Base-by-base conservation (phyloP, 805 yeast genomes). In the Osmozyma mogii region DNA sequence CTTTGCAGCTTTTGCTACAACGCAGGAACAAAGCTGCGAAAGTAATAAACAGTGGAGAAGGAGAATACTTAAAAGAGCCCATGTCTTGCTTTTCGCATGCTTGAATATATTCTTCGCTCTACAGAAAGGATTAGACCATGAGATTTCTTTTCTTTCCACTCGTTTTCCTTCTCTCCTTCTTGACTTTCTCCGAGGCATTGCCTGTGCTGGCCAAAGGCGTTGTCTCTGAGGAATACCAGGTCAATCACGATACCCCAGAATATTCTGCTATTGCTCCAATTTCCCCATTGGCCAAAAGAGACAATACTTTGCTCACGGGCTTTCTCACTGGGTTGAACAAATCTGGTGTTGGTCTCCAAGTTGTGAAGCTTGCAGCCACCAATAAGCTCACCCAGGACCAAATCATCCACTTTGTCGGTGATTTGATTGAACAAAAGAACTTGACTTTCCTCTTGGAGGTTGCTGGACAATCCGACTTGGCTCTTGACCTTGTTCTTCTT, bases 401-500 rank as follows among this genome's bases (percentile, higher is more conserved):
- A 17, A 41, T 49, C 17, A 47, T 43, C 14, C 34, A 40, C 17
- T 52, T 47, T 17, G 42, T 47, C 31, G 54, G 41, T 20, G 44
- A 36, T 8, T 48, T 51, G 27, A 31, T 54, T 18, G 36, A 47
- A 24, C 24, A 40, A 8, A 43, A 39, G 22, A 45, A 50, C 30
- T 44, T 52, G 28, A 32, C 43, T 2, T 40, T 38, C 27, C 32
- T 54, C 15, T 39, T 54, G 24, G 22, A 20, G 15, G 43, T 52
- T 4, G 51, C 50, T 15, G 56, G 50, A 25, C 34, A 45, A 18
- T 50, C 56, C 7, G 47, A 47, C 6, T 43, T 52, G 25, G 49
- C 48, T 3, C 43, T 50, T 25, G 58, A 54, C 30, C 39, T 54
- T 27, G 42, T 49, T 17, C 32, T 43, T 34, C 20, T 40, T 32